Evolutionary conservation across 768 basidiomycete genomes (phyloP).

Genomic region (Tulasnella sp.): DNA sequence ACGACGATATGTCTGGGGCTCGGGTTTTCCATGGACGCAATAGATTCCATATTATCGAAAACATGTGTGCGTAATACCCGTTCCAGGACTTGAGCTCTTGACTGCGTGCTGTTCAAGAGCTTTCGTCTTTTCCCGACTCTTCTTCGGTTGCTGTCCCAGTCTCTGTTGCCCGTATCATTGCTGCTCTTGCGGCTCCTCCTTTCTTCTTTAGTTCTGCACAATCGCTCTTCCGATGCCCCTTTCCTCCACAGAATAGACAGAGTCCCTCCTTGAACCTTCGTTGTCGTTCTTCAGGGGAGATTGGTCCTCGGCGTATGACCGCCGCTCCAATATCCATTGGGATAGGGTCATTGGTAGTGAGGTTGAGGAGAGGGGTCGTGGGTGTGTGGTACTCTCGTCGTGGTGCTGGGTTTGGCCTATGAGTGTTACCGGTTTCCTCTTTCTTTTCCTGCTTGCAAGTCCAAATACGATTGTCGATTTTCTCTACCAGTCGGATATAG

Average conservation of each 20-base stretch:
- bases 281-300: not conserved
- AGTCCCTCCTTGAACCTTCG: not conserved
- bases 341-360: no score
- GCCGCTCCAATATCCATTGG: no score
- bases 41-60: not conserved
- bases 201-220: not conserved
- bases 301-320: no score
- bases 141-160: not conserved
- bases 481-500: not conserved
- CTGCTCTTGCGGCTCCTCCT: not conserved
- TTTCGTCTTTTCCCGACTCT: not conserved
- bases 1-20: not conserved
- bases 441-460: not conserved
- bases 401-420: no score
- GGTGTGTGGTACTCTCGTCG: no score
- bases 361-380: no score
- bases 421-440: not conserved
- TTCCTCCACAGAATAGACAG: not conserved
- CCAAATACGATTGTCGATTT: not conserved
- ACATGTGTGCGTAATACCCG: not conserved
- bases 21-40: not conserved
- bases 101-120: not conserved
- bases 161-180: not conserved
- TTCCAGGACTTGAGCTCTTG: not conserved
- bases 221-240: not conserved